Evolutionary conservation across 1,284 basidiomycete genomes (phyloP), one percentile per base, ranked within the genome.

Genomic region (Puccinia hordei): DNA sequence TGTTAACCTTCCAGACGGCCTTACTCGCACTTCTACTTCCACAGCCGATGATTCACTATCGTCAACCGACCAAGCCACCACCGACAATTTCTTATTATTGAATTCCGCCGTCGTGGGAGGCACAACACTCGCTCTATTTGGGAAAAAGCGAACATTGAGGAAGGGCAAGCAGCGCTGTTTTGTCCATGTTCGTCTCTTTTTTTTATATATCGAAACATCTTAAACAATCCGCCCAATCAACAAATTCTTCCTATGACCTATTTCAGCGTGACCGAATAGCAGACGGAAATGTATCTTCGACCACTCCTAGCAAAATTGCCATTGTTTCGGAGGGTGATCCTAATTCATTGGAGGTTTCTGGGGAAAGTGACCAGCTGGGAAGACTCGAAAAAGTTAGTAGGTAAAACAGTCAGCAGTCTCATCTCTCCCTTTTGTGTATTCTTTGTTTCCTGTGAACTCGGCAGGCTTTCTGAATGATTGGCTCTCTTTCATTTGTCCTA

Each of bases 131-230:
- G 66, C 53, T 19, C 61, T 72, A 51, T 75, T 35, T 59, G 71
- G 61, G n/a, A 53, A 57, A n/a, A 76, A 24, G 69, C 95, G 94
- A 88, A 95, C 93, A 0, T 87, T 99, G 33, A 90, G 93, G 73
- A 89, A 93, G 81, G 95, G 94, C 1, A 95, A 97, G 86, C 96
- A 99, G 85, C 87, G 96, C 51, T 87, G 98, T 9, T 88, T 91
- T 59, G 86, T 99, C 0, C 77, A 80, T 73, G 77, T 80, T 35
- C 35, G 77, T 73, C 33, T 51, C 15, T 49, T 49, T 44, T 59
- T 17, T 55, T 55, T 59, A 27, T 59, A 4, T 13, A 15, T 46
- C 15, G 15, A 9, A 30, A 41, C 30, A 41, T 33, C 66, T 27
- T 17, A 19, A 24, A 49, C 41, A 12, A 46, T 49, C 5, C 33